Percentiles rank a stretch among this genome's conserved stretches.
phyloP scores from a whole-genome alignment of 2,329 filamentous ascomycete genomes.

The Zalaria sp. region DNA sequence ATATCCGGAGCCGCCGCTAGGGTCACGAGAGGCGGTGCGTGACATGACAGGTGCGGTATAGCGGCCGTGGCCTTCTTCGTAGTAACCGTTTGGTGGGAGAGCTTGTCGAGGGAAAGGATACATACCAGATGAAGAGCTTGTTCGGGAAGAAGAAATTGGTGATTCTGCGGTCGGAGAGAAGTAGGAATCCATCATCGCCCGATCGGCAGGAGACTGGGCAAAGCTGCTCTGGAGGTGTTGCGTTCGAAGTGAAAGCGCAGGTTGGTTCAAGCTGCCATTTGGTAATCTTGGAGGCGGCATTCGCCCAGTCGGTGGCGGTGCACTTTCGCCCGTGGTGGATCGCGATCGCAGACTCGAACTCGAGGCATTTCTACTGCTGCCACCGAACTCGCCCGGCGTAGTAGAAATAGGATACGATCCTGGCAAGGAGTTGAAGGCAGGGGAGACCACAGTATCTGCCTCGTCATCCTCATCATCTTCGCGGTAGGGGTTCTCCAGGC shows the following conservation, averaged over 20 bases:
- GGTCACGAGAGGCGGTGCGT: slow-evolving; percentile 34
- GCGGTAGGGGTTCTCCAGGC: slow-evolving; percentile 69
- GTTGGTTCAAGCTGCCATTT: slow-evolving; percentile 35
- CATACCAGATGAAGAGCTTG: slow-evolving; percentile 53
- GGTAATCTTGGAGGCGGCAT: slow-evolving; percentile 57
- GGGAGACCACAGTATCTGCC: slow-evolving; percentile 20
- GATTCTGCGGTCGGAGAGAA: slow-evolving; percentile 82
- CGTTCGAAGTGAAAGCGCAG: slow-evolving; percentile 55
- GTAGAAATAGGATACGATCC: slow-evolving; percentile 2
- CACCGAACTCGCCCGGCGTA: slow-evolving; percentile 27
- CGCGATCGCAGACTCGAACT: slow-evolving; percentile 62
- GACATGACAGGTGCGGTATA: slow-evolving; percentile 83
- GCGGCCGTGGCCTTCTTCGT: slow-evolving; percentile 57
- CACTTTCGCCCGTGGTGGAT: slow-evolving; percentile 61
- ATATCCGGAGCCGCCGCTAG: slow-evolving; percentile 3
- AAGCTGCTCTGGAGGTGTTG: slow-evolving; percentile 34
- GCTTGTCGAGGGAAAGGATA: slow-evolving; percentile 68
- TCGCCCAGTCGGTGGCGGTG: slow-evolving; percentile 28
- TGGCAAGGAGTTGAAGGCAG: slow-evolving; percentile 2
- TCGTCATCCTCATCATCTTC: slow-evolving; percentile 38
- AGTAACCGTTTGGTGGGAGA: slow-evolving; percentile 54
- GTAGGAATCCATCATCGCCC: slow-evolving; percentile 60
- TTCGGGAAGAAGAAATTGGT: slow-evolving; percentile 59
- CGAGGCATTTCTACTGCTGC: slow-evolving; percentile 53
- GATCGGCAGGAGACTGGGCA: slow-evolving; percentile 44